Conservation (phyloP, 345 rosid genomes). For the Lepidium didymum region DNA sequence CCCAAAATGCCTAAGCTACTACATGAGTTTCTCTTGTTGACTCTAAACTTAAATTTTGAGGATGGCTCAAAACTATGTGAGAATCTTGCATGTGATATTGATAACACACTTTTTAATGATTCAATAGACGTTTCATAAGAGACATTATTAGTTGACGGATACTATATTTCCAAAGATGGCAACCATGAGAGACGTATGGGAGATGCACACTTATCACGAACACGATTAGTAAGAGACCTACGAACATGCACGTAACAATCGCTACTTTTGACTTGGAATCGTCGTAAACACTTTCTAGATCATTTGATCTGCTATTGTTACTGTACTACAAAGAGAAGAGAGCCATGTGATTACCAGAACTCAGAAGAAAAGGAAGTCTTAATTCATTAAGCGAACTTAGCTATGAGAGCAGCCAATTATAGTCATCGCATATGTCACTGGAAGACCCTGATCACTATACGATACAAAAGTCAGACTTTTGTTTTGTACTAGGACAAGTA, state of each 20-base stretch:
- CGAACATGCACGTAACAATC: neutral
- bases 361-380: neutral
- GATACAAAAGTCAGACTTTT: too few species aligned
- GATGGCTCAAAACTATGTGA: neutral
- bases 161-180: neutral
- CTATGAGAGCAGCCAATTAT: neutral
- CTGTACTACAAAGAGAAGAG: neutral
- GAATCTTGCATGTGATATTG: neutral
- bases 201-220: neutral
- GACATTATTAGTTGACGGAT: neutral
- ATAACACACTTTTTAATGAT: neutral
- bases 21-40: too few species aligned
- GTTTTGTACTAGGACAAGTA: too few species aligned
- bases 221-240: neutral
- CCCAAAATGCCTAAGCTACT: too few species aligned
- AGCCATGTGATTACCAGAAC: neutral
- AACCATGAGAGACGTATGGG: neutral
- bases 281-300: neutral
- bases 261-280: neutral
- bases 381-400: neutral
- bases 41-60: neutral
- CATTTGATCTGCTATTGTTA: neutral
- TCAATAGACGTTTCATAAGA: neutral
- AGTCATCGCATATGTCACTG: neutral
- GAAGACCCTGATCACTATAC: neutral